Evolutionary conservation across 1,139 yeast species (phyloP).

Genomic region (Magnusiomyces paraingens): DNA sequence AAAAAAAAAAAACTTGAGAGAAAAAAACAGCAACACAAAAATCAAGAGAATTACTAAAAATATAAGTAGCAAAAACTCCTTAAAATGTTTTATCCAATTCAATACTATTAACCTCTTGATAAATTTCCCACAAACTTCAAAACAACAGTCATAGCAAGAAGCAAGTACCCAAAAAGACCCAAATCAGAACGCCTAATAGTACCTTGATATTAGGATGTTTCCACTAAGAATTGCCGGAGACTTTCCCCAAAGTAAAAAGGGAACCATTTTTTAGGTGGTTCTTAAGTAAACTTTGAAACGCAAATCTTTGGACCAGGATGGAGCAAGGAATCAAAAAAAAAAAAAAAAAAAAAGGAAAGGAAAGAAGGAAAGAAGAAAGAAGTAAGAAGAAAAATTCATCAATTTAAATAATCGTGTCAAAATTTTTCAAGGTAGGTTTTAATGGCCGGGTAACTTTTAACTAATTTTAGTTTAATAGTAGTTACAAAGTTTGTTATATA

Average conservation of each 20-base stretch:
- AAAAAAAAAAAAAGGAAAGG: conserved; percentile 1
- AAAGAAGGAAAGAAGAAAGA: conserved; percentile 1
- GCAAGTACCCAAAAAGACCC: not conserved
- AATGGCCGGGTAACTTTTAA: not conserved
- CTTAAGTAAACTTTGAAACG: conserved; percentile 9
- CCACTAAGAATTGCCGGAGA: conserved; percentile 9
- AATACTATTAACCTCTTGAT: too few relatives aligned
- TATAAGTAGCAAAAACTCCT: too few relatives aligned
- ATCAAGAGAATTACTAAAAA: too few relatives aligned
- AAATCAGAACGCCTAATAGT: conserved; percentile 2
- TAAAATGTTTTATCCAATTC: too few relatives aligned
- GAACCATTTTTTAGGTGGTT: not conserved
- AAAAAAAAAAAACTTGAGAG: not conserved
- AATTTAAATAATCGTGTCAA: not conserved
- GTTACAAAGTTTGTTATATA: not conserved
- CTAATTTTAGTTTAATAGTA: not conserved
- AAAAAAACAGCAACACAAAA: not conserved
- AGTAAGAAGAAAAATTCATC: not conserved
- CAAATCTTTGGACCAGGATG: conserved; percentile 7
- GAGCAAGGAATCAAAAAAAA: not conserved
- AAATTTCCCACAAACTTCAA: too few relatives aligned
- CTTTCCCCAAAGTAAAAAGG: conserved; percentile 8
- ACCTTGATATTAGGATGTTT: conserved; percentile 8
- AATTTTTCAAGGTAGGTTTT: not conserved
- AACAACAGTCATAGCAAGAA: too few relatives aligned